These are phyloP conservation scores for Ceratobasidium sp. DNA, from an alignment of 1,284 basidiomycete species.

Conservation along the genomic window DNA sequence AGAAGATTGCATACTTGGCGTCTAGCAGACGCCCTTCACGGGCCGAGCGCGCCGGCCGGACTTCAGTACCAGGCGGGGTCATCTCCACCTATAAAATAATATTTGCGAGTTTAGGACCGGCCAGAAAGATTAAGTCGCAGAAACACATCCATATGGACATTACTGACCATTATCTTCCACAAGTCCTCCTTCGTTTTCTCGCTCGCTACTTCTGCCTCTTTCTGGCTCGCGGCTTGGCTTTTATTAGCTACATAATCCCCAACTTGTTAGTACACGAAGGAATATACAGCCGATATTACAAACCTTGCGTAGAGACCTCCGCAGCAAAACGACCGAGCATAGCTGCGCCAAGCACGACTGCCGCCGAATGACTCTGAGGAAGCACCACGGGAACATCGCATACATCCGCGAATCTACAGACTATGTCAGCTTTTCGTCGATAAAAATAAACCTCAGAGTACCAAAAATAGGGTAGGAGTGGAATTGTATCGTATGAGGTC, in stretches of 20 bases:
- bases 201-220: constrained; percentile 61
- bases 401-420: constrained; percentile 75
- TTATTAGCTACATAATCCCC: constrained; percentile 50
- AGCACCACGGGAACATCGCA: constrained; percentile 88
- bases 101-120: neutral
- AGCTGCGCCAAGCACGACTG: constrained; percentile 92
- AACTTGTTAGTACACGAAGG: constrained; percentile 34
- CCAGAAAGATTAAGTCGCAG: neutral
- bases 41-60: constrained; percentile 73
- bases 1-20: constrained; percentile 95
- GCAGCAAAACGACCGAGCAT: constrained; percentile 93
- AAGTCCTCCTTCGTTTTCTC: constrained; percentile 74
- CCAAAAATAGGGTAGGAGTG: neutral
- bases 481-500: neutral
- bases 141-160: neutral
- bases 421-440: neutral
- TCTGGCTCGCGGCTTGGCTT: constrained; percentile 54
- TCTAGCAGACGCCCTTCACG: constrained; percentile 82
- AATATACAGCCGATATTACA: constrained; percentile 43
- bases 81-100: constrained; percentile 76
- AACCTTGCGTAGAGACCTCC: constrained; percentile 62
- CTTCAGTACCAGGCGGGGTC: constrained; percentile 85
- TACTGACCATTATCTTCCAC: constrained; percentile 92
- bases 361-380: constrained; percentile 79
- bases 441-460: neutral